A percentile compares a stretch with the other conserved stretches of the same genome.
These are phyloP conservation scores for Marasmius sp. DNA, from an alignment of 1,284 basidiomycete species.

Conservation along the genomic window DNA sequence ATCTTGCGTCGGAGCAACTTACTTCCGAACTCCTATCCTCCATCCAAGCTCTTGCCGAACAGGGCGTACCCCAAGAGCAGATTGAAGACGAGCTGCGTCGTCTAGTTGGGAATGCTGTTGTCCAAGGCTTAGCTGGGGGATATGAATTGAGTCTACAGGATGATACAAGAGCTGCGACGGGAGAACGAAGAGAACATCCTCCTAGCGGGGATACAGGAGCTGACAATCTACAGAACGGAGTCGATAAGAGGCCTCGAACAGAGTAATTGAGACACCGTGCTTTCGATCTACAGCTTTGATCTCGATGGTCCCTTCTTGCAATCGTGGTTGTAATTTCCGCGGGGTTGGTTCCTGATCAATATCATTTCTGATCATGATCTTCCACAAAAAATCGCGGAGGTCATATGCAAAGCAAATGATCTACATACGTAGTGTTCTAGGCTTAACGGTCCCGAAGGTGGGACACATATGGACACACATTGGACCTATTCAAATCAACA, in stretches of 20 bases:
- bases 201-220: constrained; percentile 7
- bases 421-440: too few species aligned
- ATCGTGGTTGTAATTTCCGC: too few species aligned
- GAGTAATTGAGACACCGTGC: constrained; percentile 13
- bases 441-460: too few species aligned
- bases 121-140: constrained; percentile 60
- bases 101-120: constrained; percentile 58
- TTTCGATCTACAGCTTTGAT: too few species aligned
- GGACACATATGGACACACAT: too few species aligned
- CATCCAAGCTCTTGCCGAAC: constrained; percentile 66
- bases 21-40: constrained; percentile 68
- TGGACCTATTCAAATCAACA: too few species aligned
- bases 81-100: constrained; percentile 58
- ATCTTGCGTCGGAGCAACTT: constrained; percentile 66
- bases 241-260: constrained; percentile 29
- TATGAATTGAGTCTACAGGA: constrained; percentile 41
- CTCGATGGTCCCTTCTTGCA: too few species aligned
- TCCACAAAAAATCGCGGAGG: too few species aligned
- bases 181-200: constrained; percentile 12
- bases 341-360: too few species aligned
- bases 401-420: too few species aligned
- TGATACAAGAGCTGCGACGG: constrained; percentile 15
- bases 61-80: constrained; percentile 60
- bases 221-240: neutral
- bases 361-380: too few species aligned